Evolutionary conservation across 805 yeast species (phyloP).

Genomic region (Ogataea siamensis): DNA sequence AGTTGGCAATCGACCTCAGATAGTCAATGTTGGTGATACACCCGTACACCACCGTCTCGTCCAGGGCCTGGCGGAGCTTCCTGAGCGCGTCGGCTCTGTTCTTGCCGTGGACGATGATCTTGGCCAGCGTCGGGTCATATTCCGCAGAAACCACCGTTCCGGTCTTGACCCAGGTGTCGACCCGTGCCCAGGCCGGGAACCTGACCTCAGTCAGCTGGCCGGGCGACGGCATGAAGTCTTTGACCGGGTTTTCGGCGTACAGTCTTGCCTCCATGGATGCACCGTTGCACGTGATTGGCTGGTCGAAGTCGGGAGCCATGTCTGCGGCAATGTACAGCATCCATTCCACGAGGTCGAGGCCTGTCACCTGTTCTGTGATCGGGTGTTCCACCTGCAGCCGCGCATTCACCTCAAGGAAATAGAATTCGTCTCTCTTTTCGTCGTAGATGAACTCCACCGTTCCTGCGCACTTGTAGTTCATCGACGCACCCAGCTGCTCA

Average conservation of each 20-base stretch:
- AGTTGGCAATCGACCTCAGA: constrained; percentile 77
- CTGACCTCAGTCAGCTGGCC: constrained; percentile 84
- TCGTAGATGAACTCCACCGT: constrained; percentile 96
- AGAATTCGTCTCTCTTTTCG: constrained; percentile 79
- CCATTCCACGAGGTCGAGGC: constrained; percentile 94
- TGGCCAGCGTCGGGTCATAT: constrained; percentile 94
- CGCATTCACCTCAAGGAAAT: constrained; percentile 94
- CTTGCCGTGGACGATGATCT: constrained; percentile 90
- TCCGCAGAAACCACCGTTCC: constrained; percentile 90
- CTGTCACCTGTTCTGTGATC: constrained; percentile 92
- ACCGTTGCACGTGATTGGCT: constrained; percentile 63
- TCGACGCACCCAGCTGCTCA: constrained; percentile 72
- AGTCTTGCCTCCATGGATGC: constrained; percentile 96
- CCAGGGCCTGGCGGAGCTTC: constrained; percentile 74
- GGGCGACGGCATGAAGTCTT: constrained; percentile 93
- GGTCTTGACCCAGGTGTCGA: constrained; percentile 90
- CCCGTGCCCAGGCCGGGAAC: constrained; percentile 90
- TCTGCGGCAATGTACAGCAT: constrained; percentile 92
- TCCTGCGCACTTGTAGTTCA: constrained; percentile 96
- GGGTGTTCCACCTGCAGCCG: constrained; percentile 98
- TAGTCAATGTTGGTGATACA: constrained; percentile 89
- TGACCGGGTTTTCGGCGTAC: constrained; percentile 96
- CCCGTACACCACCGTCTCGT: constrained; percentile 86
- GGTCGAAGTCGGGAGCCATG: constrained; percentile 73
- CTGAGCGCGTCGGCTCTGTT: constrained; percentile 82